These are phyloP conservation scores for Starmera caribaea DNA, from an alignment of 805 yeast genomes.

Conservation along the genomic window DNA sequence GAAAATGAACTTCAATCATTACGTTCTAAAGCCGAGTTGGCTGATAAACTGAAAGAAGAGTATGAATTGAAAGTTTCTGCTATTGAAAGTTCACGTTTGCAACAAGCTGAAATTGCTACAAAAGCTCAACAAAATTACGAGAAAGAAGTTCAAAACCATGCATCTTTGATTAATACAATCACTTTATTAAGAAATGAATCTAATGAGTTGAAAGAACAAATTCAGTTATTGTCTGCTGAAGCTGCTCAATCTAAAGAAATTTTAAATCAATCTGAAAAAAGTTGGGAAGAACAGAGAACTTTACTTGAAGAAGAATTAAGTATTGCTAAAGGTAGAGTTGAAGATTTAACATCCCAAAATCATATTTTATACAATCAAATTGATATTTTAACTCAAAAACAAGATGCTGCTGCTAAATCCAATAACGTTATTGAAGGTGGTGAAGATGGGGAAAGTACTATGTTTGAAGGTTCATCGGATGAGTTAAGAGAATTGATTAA, in stretches of 20 bases:
- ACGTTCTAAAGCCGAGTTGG: slow-evolving; percentile 12
- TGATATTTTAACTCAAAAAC: slow-evolving; percentile 28
- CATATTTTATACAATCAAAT: slow-evolving; percentile 58
- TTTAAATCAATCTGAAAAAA: slow-evolving; percentile 27
- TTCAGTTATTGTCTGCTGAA: slow-evolving; percentile 17
- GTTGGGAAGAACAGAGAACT: slow-evolving; percentile 35
- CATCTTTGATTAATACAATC: slow-evolving; percentile 35
- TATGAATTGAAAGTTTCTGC: slow-evolving; percentile 21
- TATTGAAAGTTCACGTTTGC: slow-evolving; percentile 26
- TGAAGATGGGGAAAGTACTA: slow-evolving; percentile 1
- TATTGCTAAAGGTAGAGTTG: slow-evolving; percentile 32
- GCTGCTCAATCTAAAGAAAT: slow-evolving; percentile 22
- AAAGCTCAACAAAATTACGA: slow-evolving; percentile 48
- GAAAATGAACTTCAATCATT: slow-evolving; percentile 10
- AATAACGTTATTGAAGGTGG: background rate
- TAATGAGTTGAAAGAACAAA: slow-evolving; percentile 18
- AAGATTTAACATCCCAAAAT: slow-evolving; percentile 60
- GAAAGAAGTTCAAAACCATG: slow-evolving; percentile 43
- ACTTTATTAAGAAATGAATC: slow-evolving; percentile 30
- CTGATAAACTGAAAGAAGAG: slow-evolving; percentile 18
- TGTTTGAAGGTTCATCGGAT: slow-evolving; percentile 10
- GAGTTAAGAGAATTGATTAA: slow-evolving; percentile 45
- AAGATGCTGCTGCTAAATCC: background rate
- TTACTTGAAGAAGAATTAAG: slow-evolving; percentile 38
- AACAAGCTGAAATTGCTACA: slow-evolving; percentile 36